Base-by-base conservation (phyloP, 768 basidiomycete species). In the Tephrocybe sp. region DNA sequence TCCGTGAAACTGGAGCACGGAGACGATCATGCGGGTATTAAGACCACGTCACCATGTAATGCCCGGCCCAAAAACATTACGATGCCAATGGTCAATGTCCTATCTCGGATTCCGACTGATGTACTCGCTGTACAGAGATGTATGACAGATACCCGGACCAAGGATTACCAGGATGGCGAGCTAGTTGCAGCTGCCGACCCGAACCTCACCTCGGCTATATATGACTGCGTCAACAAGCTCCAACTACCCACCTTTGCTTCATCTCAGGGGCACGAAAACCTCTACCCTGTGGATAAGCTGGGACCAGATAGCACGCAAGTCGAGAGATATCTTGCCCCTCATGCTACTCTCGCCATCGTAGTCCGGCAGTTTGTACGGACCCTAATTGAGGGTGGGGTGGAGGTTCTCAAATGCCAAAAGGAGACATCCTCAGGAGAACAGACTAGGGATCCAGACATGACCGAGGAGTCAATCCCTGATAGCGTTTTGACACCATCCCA, bases 401-500 rank as follows among this genome's bases (percentile, higher is more conserved):
- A 72, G 2, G 62, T 68, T 34, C 64, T 71, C 20, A 58, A 63
- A 20, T 59, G 62, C 24, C 73, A 78, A 57, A 70, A 68, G 51
- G 54, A 45, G 14, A 55, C 56, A 20, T 50, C 34, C 20, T 30
- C 41, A 39, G 51, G 55, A 32, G 51, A 53, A 54, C 62, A 54
- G 58, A 59, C 53, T 43, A 52, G 43, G 30, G 59, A 39, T 50
- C 56, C 40, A 50, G 55, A 30, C 47, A 55, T 45, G 40, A 45
- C 28, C 45, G 56, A 53, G 45, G 53, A 50, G 43, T 57, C 44
- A 44, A 59, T 24, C 50, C 20, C 51, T 6, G 52, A 50, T 18
- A 60, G 54, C 36, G 55, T 75, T 34, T 65, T 80, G 53, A 75
- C 73, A 37, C 74, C 77, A 28, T 63, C 71, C 6, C 77, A 79